Evolutionary conservation across 257 asterid species (phyloP).

Genomic region (Asclepias syriaca): DNA sequence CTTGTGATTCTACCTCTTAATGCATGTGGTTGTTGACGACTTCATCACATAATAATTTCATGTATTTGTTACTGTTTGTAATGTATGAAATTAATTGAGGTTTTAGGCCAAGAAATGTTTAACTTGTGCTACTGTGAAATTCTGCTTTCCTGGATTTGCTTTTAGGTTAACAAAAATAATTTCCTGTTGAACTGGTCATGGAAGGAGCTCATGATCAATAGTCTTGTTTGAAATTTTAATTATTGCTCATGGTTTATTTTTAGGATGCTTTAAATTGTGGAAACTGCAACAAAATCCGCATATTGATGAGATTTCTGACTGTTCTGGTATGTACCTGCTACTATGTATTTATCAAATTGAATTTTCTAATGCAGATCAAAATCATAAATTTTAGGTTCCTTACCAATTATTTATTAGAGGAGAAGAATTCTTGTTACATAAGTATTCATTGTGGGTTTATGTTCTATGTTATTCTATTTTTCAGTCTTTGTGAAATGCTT

Average conservation of each 20-base stretch:
- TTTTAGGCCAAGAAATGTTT: not conserved
- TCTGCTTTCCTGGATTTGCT: not conserved
- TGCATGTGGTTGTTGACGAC: not conserved
- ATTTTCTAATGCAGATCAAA: not conserved
- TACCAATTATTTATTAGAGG: not conserved
- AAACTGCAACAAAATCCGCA: conserved; percentile 65
- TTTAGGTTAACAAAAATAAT: not conserved
- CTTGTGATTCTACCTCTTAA: not conserved
- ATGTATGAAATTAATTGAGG: not conserved
- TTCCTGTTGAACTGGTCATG: not conserved
- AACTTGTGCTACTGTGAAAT: not conserved
- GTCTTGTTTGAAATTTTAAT: not conserved
- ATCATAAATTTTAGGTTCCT: not conserved
- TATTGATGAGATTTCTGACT: conserved; percentile 81
- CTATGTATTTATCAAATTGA: not conserved
- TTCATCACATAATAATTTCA: not conserved
- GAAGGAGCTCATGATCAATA: not conserved
- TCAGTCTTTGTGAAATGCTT: not conserved
- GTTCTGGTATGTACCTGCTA: conserved; percentile 57
- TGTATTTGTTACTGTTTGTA: not conserved
- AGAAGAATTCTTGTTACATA: not conserved
- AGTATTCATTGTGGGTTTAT: not conserved
- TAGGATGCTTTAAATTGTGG: conserved; percentile 80
- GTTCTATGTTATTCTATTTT: not conserved
- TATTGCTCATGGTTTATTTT: conserved; percentile 11